Conservation (phyloP, 2,329 filamentous ascomycete genomes). For the Trichoderma sp. region DNA sequence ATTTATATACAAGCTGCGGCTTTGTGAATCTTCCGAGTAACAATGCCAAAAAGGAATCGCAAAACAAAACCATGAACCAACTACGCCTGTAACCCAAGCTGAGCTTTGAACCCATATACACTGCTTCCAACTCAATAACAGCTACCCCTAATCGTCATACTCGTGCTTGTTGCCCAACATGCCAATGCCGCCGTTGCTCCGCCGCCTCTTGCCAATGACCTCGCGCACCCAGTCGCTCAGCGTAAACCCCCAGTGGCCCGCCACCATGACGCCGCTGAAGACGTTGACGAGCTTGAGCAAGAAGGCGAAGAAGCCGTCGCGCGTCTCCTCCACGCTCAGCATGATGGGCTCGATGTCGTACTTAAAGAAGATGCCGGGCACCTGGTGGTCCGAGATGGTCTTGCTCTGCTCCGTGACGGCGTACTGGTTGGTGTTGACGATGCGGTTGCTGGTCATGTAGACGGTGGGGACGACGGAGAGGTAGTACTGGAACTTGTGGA, state of each 20-base stretch:
- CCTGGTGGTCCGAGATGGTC: conserved; percentile 65
- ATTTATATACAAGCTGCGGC: background rate
- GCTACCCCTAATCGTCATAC: conserved; percentile 33
- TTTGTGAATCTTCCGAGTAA: background rate
- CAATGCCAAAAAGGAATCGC: background rate
- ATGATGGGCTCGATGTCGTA: conserved; percentile 98
- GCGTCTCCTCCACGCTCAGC: conserved; percentile 79
- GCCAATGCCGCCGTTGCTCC: conserved; percentile 50
- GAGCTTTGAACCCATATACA: conserved; percentile 13
- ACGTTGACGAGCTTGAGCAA: conserved; percentile 87
- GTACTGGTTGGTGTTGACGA: conserved; percentile 94
- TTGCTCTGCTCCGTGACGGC: conserved; percentile 89
- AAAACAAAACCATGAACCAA: background rate
- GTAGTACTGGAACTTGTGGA: conserved; percentile 98
- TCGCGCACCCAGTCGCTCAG: conserved; percentile 73
- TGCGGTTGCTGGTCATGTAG: conserved; percentile 71
- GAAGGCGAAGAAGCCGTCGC: conserved; percentile 73
- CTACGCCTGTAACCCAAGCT: conserved; percentile 5
- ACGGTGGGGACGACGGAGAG: conserved; percentile 91
- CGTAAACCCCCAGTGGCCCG: conserved; percentile 90
- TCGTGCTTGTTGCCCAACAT: conserved; percentile 53
- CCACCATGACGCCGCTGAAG: conserved; percentile 85
- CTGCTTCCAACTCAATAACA: background rate
- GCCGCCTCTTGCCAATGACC: conserved; percentile 54
- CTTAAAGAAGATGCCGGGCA: conserved; percentile 96